Evolutionary conservation across 2,329 filamentous ascomycete genomes (phyloP), one percentile per base, ranked within the genome.

Genomic region (Stachybotrys elegans): DNA sequence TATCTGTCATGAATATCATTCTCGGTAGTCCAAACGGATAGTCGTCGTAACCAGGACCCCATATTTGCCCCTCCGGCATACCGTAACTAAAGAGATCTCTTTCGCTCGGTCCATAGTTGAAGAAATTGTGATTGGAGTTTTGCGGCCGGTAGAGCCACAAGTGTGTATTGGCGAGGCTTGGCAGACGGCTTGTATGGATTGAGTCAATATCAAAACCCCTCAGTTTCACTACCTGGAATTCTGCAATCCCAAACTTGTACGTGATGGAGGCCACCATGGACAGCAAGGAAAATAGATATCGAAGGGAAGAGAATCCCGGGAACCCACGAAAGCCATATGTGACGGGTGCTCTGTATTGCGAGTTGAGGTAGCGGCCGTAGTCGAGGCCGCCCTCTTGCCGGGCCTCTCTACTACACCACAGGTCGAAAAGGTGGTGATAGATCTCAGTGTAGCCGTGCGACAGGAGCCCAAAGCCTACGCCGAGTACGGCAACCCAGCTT

Each of bases 371-470:
- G 8, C 38, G 21, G 14, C 21, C 39, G 19, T 50, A 46, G 29
- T 51, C 44, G 4, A 49, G 44, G 6, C 48, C 46, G 4, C 16
- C 20, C 4, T 21, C 13, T 9, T 22, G 4, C 14, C n/a, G 14
- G 6, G 46, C 25, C 14, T 42, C 32, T 13, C 31, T 22, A 22
- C 22, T 47, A 25, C 46, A 47, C 46, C 48, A 49, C 42, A 29
- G 47, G 27, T 51, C 48, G 27, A 51, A 51, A 11, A 49, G 14
- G 16, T 51, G 47, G 14, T 37, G 16, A 22, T 51, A 49, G 5
- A 47, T 31, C 11, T 47, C 48, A 14, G 21, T 17, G 17, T 41
- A 43, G 3, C 48, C 46, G 21, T 47, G 45, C 1, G 46, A 44
- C 6, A 51, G n/a, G 9, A 43, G 35, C 1, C 48, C 47, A 6